Percentiles rank a stretch among this genome's conserved stretches.
phyloP scores from a whole-genome alignment of 208 protist species.

The Trypanosoma caninum region DNA sequence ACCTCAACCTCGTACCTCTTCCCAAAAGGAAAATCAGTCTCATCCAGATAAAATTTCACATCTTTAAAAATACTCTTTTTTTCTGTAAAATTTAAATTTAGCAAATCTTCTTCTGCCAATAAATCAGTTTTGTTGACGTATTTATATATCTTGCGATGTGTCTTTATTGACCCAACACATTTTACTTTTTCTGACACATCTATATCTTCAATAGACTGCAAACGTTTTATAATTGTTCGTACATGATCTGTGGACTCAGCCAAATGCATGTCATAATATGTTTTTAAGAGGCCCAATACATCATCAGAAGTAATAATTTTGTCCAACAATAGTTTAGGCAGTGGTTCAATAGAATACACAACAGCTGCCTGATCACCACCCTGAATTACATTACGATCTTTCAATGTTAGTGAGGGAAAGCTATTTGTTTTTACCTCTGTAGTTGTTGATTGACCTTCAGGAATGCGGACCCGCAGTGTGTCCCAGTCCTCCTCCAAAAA shows the following conservation, averaged over 20 bases:
- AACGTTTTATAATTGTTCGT: background rate
- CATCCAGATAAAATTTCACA: constrained; percentile 39
- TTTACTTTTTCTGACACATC: background rate
- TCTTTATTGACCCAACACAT: constrained; percentile 11
- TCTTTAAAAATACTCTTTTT: constrained; percentile 13
- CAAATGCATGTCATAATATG: background rate
- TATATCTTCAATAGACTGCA: background rate
- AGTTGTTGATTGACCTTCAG: constrained; percentile 26
- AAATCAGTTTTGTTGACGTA: background rate
- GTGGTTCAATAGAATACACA: constrained; percentile 51
- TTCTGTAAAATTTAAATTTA: background rate
- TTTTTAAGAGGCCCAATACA: constrained; percentile 20
- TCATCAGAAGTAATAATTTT: constrained; percentile 23
- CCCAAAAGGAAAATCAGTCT: constrained; percentile 52
- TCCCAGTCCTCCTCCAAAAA: constrained; percentile 31
- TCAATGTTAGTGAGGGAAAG: constrained; percentile 32
- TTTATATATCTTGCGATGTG: constrained; percentile 11
- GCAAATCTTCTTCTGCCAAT: background rate
- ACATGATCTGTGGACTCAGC: background rate
- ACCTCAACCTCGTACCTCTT: constrained; percentile 76
- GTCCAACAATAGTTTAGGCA: constrained; percentile 44
- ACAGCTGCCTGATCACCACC: constrained; percentile 65
- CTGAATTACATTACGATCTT: constrained; percentile 62
- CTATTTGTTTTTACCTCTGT: background rate
- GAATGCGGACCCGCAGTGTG: constrained; percentile 67